phyloP scores from a whole-genome alignment of 208 protist species.

The Novymonas esmeraldas region DNA sequence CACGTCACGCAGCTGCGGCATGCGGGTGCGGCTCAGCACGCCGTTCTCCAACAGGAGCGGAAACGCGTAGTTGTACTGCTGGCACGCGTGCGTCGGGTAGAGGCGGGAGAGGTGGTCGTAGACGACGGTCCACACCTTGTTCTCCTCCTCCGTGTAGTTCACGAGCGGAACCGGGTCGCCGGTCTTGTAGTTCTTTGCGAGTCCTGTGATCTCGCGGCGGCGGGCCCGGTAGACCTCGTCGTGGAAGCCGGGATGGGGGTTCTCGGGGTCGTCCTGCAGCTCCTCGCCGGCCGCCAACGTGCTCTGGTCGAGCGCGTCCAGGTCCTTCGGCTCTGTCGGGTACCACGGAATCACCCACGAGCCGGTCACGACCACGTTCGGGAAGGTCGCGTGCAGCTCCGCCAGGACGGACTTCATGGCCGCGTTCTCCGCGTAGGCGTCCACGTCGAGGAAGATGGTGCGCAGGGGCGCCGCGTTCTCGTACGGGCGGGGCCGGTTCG shows the following conservation, averaged over 20 bases:
- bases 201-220: constrained; percentile 73
- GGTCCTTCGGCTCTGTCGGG: constrained; percentile 65
- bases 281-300: constrained; percentile 85
- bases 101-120: constrained; percentile 87
- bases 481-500: constrained; percentile 48
- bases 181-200: constrained; percentile 79
- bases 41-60: constrained; percentile 93
- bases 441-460: constrained; percentile 74
- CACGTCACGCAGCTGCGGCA: constrained; percentile 95
- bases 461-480: constrained; percentile 46
- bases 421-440: constrained; percentile 46
- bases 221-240: constrained; percentile 93
- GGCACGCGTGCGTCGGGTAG: constrained; percentile 94
- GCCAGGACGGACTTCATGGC: constrained; percentile 41
- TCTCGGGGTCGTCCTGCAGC: constrained; percentile 86
- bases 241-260: constrained; percentile 95
- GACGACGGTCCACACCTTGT: constrained; percentile 86
- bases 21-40: constrained; percentile 85
- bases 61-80: constrained; percentile 93
- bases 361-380: constrained; percentile 43
- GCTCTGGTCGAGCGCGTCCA: constrained; percentile 87
- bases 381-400: constrained; percentile 31
- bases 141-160: constrained; percentile 94
- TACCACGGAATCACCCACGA: constrained; percentile 83
- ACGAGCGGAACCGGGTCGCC: constrained; percentile 88